These are phyloP conservation scores for Flagelloscypha sp. DNA, from an alignment of 768 basidiomycete genomes.

Conservation along the genomic window DNA sequence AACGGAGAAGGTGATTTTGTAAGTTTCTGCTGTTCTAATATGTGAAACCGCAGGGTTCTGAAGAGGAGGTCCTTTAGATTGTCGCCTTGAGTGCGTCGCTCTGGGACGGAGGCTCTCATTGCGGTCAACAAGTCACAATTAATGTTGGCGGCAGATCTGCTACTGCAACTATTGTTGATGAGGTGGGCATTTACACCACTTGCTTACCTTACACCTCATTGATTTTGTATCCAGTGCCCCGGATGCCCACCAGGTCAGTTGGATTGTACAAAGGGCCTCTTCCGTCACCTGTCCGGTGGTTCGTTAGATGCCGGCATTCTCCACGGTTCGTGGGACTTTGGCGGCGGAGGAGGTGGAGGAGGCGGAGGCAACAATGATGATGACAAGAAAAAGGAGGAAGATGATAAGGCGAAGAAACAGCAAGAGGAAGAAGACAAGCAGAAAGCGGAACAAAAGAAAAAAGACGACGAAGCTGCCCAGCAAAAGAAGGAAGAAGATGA, in stretches of 20 bases:
- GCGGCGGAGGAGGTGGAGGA: no score
- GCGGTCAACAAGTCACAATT: conserved; percentile 1
- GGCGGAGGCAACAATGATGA: no score
- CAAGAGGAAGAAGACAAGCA: background rate
- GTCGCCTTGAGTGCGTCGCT: conserved; percentile 3
- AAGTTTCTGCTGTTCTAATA: background rate
- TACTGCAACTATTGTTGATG: background rate
- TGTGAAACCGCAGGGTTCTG: background rate
- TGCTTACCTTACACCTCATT: background rate
- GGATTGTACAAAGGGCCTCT: conserved; percentile 55
- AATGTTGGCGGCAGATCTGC: background rate
- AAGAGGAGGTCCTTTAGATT: background rate
- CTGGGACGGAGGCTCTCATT: conserved; percentile 3
- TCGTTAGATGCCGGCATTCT: conserved; percentile 37
- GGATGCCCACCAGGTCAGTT: conserved; percentile 53
- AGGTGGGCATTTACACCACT: background rate
- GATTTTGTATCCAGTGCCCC: conserved; percentile 27
- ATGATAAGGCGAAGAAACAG: background rate
- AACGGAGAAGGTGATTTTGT: conserved; percentile 1
- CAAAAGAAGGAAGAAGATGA: no score
- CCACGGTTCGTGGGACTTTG: conserved; percentile 47
- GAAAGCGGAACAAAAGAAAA: background rate
- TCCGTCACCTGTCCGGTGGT: conserved; percentile 49
- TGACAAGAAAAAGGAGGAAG: no score
- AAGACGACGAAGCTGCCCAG: background rate